Evolutionary conservation across 169 alveolate genomes (phyloP), one percentile per base, ranked within the genome.

Genomic region (Plasmodium reichenowi): DNA sequence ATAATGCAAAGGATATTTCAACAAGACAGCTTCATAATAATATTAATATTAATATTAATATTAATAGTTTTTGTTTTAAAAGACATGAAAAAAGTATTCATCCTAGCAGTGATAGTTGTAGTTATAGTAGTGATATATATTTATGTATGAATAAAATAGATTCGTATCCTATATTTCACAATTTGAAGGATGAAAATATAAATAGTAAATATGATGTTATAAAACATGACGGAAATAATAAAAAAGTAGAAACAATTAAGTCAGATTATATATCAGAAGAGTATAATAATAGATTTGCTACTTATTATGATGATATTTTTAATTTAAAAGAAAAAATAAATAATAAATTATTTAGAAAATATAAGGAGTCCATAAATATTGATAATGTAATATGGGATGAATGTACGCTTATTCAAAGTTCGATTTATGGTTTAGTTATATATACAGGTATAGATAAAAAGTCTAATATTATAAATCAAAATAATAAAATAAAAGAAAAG

Each of bases 361-460:
- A 74, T 64, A 43, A 74, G 22, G 88, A 74, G 15, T 43, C 58
- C 2, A 74, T 74, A n/a, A 66, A 66, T 13, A 32, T 48, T 47
- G 88, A 74, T 58, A 74, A 74, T 74, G 20, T 74, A 26, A 24
- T 74, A 60, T 74, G 88, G 88, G 20, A 72, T 50, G 50, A 52
- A 22, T 58, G 70, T 66, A 74, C 10, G 12, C 58, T 74, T n/a
- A 58, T 74, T n/a, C 7, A 48, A 66, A 72, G 88, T n/a, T 58
- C 22, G 17, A 32, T 74, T 5, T 74, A 74, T 74, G 88, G 88
- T 8, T 66, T 74, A n/a, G 88, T 74, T 24, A 59, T 62, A 13
- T 74, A 74, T 48, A 66, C 73, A 59, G 88, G 88, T 12, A 17
- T 22, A 58, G 88, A 74, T 24, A 74, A 74, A 59, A 74, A 74